Evolutionary conservation across 2,329 filamentous ascomycete genomes (phyloP).

Genomic region (Alternaria ethzedia): DNA sequence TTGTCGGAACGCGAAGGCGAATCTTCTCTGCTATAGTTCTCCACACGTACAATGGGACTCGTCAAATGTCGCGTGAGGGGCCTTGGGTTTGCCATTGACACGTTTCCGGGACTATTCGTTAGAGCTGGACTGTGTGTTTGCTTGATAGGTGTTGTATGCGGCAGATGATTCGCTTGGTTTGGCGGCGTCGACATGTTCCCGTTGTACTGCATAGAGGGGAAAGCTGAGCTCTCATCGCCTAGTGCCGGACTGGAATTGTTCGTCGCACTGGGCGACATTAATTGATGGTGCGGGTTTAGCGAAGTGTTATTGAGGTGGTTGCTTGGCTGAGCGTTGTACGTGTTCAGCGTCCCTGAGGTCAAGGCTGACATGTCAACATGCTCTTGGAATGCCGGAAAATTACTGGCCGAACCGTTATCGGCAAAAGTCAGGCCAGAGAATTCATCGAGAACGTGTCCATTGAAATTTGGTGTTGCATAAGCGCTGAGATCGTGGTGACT

Average conservation of each 20-base stretch:
- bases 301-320: constrained; percentile 26
- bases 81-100: constrained; percentile 33
- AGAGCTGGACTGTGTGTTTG: constrained; percentile 48
- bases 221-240: constrained; percentile 34
- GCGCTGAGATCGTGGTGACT: constrained; percentile 40
- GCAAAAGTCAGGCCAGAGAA: constrained; percentile 36
- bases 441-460: constrained; percentile 39
- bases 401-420: constrained; percentile 28
- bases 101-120: constrained; percentile 45
- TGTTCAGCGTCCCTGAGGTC: constrained; percentile 35
- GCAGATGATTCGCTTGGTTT: constrained; percentile 20
- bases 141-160: constrained; percentile 40
- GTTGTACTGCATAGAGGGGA: constrained; percentile 27
- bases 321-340: constrained; percentile 39
- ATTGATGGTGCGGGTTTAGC: constrained; percentile 38
- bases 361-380: constrained; percentile 37
- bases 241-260: constrained; percentile 46
- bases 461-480: constrained; percentile 43
- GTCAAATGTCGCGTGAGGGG: constrained; percentile 40
- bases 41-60: constrained; percentile 49
- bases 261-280: constrained; percentile 46
- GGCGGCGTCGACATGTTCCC: constrained; percentile 39
- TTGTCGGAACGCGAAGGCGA: constrained; percentile 44
- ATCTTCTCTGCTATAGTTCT: constrained; percentile 45
- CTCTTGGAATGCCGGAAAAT: constrained; percentile 32